Base-by-base conservation (phyloP, 2,329 filamentous ascomycete species). In the Fusarium sp. region DNA sequence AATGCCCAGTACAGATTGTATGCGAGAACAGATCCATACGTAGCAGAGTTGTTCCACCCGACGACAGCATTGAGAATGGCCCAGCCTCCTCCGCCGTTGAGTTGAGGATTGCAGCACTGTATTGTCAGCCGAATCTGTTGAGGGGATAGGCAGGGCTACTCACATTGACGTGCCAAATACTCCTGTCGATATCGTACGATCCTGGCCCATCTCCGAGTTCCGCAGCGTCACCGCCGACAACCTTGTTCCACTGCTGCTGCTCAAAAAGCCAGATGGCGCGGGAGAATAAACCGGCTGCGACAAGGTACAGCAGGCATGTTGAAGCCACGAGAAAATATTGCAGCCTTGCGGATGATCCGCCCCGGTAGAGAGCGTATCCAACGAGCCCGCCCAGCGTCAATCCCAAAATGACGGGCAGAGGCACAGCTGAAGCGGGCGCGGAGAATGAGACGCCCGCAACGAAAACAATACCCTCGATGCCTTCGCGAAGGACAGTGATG, bases 1-100 rank as follows among this genome's bases (percentile, higher is more conserved):
- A 84, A 83, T 43, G 95, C 80, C 94, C 93, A 97, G 83, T 97
- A 97, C 13, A 95, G 56, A 76, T 96, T 97, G 81, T 97, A 97
- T 4, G 92, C 89, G 61, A 97, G 88, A 67, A 97, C 91, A 2
- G 92, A 94, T 49, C 93, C 93, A 74, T 95, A 94, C 2, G 93
- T 97, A 6, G 92, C 94, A 18, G 92, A 93, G 81, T 97, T 97
- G 68, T 90, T 88, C 94, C 94, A 97, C 59, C 94, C 93, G 9
- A 97, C 85, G 43, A 97, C 84, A 61, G 92, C 89, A 75, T 97
- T 95, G 84, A 97, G 93, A 71, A 97, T 89, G 58, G 92, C 93
- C 93, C 93, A 97, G 46, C 92, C 92, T 40, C 90, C 89, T 49
- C 91, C 91, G 28, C 92, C 91, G 67, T 93, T 90, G 41, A 90